phyloP scores from a whole-genome alignment of 306 rosid species.

The Gillenia trifoliata region DNA sequence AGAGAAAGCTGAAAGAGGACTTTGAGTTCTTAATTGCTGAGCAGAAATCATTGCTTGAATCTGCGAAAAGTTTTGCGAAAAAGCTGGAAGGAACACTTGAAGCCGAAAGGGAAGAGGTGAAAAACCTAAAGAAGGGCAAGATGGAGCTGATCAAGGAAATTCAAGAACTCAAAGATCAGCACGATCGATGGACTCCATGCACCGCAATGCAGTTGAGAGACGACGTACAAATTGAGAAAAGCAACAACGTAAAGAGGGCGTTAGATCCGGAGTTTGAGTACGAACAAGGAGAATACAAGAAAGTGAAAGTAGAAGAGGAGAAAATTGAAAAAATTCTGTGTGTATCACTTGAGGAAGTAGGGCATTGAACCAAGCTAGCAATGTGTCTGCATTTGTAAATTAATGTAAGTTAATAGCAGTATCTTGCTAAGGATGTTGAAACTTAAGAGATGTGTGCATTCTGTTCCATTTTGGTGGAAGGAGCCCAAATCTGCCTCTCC shows the following conservation, averaged over 20 bases:
- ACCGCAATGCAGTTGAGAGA: background rate
- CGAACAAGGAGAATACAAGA: background rate
- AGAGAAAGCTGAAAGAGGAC: conserved; percentile 2
- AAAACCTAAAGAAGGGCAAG: background rate
- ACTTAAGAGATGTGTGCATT: background rate
- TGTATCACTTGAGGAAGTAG: too few species aligned
- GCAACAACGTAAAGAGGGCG: background rate
- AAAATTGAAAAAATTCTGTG: too few species aligned
- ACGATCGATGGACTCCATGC: background rate
- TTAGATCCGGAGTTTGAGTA: background rate
- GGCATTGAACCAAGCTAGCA: too few species aligned
- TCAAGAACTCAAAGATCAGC: background rate
- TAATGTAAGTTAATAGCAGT: too few species aligned
- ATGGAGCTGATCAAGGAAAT: background rate
- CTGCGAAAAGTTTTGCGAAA: background rate
- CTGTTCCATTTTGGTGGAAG: background rate
- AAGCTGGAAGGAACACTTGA: background rate
- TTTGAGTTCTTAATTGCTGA: background rate
- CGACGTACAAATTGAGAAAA: background rate
- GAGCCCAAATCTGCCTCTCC: too few species aligned
- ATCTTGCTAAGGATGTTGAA: too few species aligned
- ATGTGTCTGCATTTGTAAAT: too few species aligned
- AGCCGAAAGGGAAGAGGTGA: background rate
- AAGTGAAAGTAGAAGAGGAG: background rate
- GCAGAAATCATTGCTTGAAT: background rate